phyloP scores from a whole-genome alignment of 1,284 basidiomycete genomes.

The Boletus semigastroideus region DNA sequence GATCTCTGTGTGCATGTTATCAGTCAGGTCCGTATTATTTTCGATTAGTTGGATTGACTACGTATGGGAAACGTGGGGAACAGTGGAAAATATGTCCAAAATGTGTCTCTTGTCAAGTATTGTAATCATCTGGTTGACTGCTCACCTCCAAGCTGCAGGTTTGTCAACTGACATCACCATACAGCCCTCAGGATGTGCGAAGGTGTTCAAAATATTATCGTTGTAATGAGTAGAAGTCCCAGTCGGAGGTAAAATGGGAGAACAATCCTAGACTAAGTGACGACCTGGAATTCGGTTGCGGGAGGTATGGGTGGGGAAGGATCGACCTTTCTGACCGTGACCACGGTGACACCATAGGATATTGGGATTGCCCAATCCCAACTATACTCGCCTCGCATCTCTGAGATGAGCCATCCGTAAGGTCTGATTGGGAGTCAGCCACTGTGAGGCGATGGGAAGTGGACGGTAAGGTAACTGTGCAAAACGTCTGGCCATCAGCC shows the following conservation, averaged over 20 bases:
- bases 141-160: not conserved
- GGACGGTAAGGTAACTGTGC: not conserved
- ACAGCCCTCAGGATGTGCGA: constrained; percentile 3
- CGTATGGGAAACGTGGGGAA: not conserved
- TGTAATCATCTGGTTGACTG: constrained; percentile 1
- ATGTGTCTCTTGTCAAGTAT: not conserved
- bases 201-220: not conserved
- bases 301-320: not conserved
- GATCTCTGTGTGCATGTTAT: not conserved
- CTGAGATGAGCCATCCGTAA: not conserved
- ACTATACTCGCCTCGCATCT: not conserved
- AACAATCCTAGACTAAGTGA: not conserved
- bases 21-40: not conserved
- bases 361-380: not conserved
- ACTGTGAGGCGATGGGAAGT: not conserved
- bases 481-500: constrained; percentile 4
- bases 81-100: not conserved
- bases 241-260: constrained; percentile 8
- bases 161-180: constrained; percentile 3
- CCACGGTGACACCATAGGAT: constrained; percentile 8
- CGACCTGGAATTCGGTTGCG: not conserved
- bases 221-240: constrained; percentile 1
- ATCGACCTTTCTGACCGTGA: constrained; percentile 3
- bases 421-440: constrained; percentile 1
- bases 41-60: not conserved